These are phyloP conservation scores for Cladophialophora chaetospira DNA, from an alignment of 2,329 filamentous ascomycete species.

Conservation along the genomic window DNA sequence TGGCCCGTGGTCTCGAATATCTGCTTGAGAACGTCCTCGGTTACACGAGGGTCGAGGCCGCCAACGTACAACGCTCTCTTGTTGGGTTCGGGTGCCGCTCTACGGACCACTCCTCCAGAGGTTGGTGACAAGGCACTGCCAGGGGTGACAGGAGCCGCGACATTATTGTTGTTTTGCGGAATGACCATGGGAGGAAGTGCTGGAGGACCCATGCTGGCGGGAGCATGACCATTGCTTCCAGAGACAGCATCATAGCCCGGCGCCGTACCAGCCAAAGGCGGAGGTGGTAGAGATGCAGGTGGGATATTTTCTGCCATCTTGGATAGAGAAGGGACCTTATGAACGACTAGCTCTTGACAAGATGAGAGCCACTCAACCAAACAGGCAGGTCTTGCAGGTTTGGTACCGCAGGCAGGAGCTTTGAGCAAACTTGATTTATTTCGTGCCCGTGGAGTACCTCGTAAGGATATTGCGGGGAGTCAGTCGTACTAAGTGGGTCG, in stretches of 20 bases:
- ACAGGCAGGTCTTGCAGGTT: slow-evolving; percentile 3
- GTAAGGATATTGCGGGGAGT: slow-evolving; percentile 16
- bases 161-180: slow-evolving; percentile 93
- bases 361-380: slow-evolving; percentile 7
- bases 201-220: slow-evolving; percentile 72
- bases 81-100: slow-evolving; percentile 95
- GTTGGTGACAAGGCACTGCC: slow-evolving; percentile 80
- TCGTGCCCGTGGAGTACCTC: slow-evolving; percentile 7
- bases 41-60: slow-evolving; percentile 90
- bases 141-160: slow-evolving; percentile 88
- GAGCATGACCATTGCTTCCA: slow-evolving; percentile 62
- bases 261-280: slow-evolving; percentile 68
- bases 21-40: slow-evolving; percentile 92
- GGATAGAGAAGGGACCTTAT: slow-evolving; percentile 12
- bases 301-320: slow-evolving; percentile 76
- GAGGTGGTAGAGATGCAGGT: slow-evolving; percentile 63
- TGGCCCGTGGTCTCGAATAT: slow-evolving; percentile 99
- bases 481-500: slow-evolving; percentile 14
- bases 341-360: slow-evolving; percentile 4
- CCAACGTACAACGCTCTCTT: slow-evolving; percentile 97
- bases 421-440: slow-evolving; percentile 13
- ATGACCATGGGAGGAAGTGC: slow-evolving; percentile 82
- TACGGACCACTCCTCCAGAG: slow-evolving; percentile 78
- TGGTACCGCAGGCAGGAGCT: slow-evolving; percentile 15
- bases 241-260: slow-evolving; percentile 74